These are phyloP conservation scores for Fusarium illudens DNA, from an alignment of 2,329 filamentous ascomycete genomes.

Conservation along the genomic window DNA sequence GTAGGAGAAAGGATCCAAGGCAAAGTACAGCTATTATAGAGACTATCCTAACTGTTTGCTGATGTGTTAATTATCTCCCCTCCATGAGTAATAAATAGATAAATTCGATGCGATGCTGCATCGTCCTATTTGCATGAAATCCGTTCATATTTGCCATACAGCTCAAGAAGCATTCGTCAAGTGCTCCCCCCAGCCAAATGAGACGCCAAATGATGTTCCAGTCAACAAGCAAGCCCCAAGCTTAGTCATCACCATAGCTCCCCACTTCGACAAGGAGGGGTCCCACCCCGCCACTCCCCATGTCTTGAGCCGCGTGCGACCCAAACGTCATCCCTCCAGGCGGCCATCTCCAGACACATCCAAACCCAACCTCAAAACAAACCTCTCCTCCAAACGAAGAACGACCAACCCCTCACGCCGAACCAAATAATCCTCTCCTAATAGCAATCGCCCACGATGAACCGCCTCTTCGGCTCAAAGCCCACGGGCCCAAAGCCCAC, in stretches of 20 bases:
- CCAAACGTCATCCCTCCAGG: slow-evolving; percentile 42
- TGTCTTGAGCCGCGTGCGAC: slow-evolving; percentile 28
- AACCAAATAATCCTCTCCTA: neutral
- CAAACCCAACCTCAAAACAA: neutral
- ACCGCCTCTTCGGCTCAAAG: slow-evolving; percentile 92
- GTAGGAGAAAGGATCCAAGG: too few relatives aligned
- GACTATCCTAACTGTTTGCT: too few relatives aligned
- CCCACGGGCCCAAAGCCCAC: slow-evolving; percentile 89
- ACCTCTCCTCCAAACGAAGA: neutral
- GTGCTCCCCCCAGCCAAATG: too few relatives aligned
- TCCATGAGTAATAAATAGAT: too few relatives aligned
- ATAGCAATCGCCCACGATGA: slow-evolving; percentile 68
- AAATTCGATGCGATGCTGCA: too few relatives aligned
- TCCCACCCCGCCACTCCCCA: slow-evolving; percentile 9
- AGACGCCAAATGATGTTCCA: too few relatives aligned
- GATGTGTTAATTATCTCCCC: too few relatives aligned
- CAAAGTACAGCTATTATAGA: too few relatives aligned
- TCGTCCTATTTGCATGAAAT: too few relatives aligned
- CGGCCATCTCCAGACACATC: slow-evolving; percentile 20
- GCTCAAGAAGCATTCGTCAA: too few relatives aligned
- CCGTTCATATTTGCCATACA: too few relatives aligned
- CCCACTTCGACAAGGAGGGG: slow-evolving; percentile 13
- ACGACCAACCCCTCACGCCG: neutral
- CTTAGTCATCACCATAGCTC: neutral
- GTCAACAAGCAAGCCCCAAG: too few relatives aligned